These are phyloP conservation scores for Macrocybe gigantea DNA, from an alignment of 768 basidiomycete species.

Conservation along the genomic window DNA sequence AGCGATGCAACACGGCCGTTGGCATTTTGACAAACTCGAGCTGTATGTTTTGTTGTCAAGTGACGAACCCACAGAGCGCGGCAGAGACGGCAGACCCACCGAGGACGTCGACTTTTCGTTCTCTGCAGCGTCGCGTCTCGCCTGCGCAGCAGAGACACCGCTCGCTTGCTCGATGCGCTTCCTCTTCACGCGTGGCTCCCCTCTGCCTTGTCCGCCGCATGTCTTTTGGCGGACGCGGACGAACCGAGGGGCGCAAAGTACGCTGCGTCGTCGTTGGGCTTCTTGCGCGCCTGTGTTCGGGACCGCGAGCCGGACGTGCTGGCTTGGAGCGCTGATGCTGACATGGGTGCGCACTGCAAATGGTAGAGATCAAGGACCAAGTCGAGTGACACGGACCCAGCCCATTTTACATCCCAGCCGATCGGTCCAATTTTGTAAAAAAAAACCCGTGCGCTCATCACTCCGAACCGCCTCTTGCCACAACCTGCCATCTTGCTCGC, in stretches of 20 bases:
- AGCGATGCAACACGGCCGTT: slow-evolving; percentile 58
- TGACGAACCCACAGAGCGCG: not conserved
- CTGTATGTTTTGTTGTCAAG: slow-evolving; percentile 27
- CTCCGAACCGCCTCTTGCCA: no score
- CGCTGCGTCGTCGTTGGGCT: slow-evolving; percentile 62
- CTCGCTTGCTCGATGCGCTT: slow-evolving; percentile 53
- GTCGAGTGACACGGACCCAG: slow-evolving; percentile 1
- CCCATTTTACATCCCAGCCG: no score
- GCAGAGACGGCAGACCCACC: slow-evolving; percentile 23
- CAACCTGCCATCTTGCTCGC: not conserved
- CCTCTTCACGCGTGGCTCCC: slow-evolving; percentile 70
- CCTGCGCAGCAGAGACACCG: slow-evolving; percentile 14
- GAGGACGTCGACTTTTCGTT: slow-evolving; percentile 35
- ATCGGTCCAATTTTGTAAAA: no score
- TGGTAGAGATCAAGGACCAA: slow-evolving; percentile 9
- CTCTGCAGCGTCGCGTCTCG: slow-evolving; percentile 28
- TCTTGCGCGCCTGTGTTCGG: slow-evolving; percentile 58
- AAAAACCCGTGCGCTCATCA: no score
- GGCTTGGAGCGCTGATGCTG: slow-evolving; percentile 21
- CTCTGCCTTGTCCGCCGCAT: slow-evolving; percentile 61
- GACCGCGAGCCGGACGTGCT: slow-evolving; percentile 47
- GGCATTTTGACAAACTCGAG: slow-evolving; percentile 74
- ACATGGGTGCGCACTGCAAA: slow-evolving; percentile 22
- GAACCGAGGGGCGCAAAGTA: slow-evolving; percentile 55
- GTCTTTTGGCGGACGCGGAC: slow-evolving; percentile 47